Conservation (phyloP, 495 filamentous ascomycete species). For the Amniculicola lignicola region DNA sequence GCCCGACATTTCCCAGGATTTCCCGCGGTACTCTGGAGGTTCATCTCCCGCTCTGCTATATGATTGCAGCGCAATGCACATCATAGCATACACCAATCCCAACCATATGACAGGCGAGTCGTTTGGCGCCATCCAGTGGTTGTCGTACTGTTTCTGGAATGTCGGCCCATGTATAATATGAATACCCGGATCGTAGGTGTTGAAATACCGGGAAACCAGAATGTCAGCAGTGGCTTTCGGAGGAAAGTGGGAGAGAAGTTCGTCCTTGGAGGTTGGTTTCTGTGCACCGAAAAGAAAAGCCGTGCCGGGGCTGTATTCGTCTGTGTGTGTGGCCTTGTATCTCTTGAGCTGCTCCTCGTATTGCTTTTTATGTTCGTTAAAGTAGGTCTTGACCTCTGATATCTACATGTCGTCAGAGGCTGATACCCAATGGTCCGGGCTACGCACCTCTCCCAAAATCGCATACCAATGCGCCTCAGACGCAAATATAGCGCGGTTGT, state of each 20-base stretch:
- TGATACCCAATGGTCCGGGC: conserved; percentile 19
- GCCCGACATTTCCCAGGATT: conserved; percentile 60
- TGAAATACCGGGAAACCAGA: conserved; percentile 70
- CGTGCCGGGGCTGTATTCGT: conserved; percentile 37
- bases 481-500: conserved; percentile 81
- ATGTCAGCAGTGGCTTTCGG: conserved; percentile 76
- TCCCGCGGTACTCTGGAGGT: conserved; percentile 68
- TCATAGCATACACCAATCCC: conserved; percentile 79
- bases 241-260: conserved; percentile 77
- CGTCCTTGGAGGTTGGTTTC: conserved; percentile 64
- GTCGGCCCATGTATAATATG: conserved; percentile 82
- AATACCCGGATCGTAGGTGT: conserved; percentile 68
- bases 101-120: conserved; percentile 85
- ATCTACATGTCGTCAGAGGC: conserved; percentile 55
- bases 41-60: conserved; percentile 89
- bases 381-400: conserved; percentile 89
- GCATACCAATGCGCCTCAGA: conserved; percentile 94
- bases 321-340: conserved; percentile 61
- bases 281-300: conserved; percentile 71
- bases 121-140: conserved; percentile 80
- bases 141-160: conserved; percentile 80
- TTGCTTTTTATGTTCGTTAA: conserved; percentile 65
- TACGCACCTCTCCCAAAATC: conserved; percentile 73
- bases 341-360: conserved; percentile 60
- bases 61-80: conserved; percentile 86